A percentile compares a stretch with the other conserved stretches of the same genome.
phyloP scores from a whole-genome alignment of 768 basidiomycete species.

The Trametes cingulata region DNA sequence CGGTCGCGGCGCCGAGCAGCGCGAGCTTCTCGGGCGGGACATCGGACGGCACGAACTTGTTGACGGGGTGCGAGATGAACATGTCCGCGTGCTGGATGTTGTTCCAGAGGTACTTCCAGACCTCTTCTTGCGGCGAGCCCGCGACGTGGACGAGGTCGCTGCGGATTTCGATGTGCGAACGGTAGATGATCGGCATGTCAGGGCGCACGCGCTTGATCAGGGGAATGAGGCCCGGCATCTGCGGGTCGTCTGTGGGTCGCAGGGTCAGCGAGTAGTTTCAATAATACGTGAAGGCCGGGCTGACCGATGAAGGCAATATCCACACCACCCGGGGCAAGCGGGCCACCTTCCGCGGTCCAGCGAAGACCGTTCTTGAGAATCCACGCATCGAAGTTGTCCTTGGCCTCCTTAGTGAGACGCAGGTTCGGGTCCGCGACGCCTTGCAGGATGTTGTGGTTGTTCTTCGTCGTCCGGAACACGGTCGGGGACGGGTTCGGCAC shows the following conservation, averaged over 20 bases:
- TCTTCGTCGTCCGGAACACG: conserved; percentile 92
- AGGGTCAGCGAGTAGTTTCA: neutral
- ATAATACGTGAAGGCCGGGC: conserved; percentile 14
- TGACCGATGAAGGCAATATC: conserved; percentile 88
- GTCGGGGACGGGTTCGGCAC: conserved; percentile 86
- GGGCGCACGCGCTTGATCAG: conserved; percentile 85
- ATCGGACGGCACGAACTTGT: conserved; percentile 88
- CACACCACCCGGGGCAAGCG: conserved; percentile 77
- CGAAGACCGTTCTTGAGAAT: conserved; percentile 85
- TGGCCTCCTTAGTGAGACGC: conserved; percentile 75
- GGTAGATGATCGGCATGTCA: conserved; percentile 85
- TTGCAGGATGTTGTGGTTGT: conserved; percentile 95
- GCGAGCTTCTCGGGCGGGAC: conserved; percentile 72
- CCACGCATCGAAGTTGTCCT: conserved; percentile 84
- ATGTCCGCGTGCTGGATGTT: conserved; percentile 88
- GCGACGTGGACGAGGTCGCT: conserved; percentile 79
- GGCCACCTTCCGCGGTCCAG: conserved; percentile 87
- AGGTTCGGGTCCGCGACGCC: conserved; percentile 82
- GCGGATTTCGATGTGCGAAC: conserved; percentile 91
- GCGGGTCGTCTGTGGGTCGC: conserved; percentile 67
- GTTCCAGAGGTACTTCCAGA: conserved; percentile 95
- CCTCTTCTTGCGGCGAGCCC: conserved; percentile 84
- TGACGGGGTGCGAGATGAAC: conserved; percentile 93
- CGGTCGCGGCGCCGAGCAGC: conserved; percentile 81
- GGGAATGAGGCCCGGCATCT: conserved; percentile 93